phyloP scores from a whole-genome alignment of 2,329 filamentous ascomycete species.

The Fusarium nodosum region DNA sequence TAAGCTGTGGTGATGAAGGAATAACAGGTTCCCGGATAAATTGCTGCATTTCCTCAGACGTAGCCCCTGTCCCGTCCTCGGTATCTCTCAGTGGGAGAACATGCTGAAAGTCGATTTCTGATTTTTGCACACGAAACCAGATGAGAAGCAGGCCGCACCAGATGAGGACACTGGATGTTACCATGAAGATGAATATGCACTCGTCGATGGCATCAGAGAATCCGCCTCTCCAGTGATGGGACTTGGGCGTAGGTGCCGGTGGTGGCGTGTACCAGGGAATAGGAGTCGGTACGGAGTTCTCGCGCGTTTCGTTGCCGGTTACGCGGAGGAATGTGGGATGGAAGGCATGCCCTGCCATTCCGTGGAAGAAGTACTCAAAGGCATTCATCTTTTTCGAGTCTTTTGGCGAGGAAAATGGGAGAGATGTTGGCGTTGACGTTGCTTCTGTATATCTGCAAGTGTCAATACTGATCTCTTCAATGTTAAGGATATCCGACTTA shows the following conservation, averaged over 20 bases:
- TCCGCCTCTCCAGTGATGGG: constrained; percentile 5
- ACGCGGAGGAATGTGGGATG: background rate
- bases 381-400: background rate
- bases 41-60: background rate
- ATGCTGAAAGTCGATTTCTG: background rate
- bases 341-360: background rate
- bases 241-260: background rate
- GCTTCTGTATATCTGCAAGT: background rate
- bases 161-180: background rate
- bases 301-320: background rate
- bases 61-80: background rate
- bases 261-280: constrained; percentile 2
- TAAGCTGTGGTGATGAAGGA: background rate
- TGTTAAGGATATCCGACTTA: background rate
- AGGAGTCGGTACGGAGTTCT: background rate
- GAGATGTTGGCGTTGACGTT: background rate
- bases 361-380: constrained; percentile 1
- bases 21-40: background rate
- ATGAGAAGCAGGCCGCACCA: background rate
- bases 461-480: background rate
- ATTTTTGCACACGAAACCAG: background rate
- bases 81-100: background rate
- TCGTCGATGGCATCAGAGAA: background rate
- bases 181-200: background rate
- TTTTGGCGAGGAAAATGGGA: background rate